Base-by-base conservation (phyloP, 1,284 basidiomycete species). In the Cutaneotrichosporon cavernicola region DNA sequence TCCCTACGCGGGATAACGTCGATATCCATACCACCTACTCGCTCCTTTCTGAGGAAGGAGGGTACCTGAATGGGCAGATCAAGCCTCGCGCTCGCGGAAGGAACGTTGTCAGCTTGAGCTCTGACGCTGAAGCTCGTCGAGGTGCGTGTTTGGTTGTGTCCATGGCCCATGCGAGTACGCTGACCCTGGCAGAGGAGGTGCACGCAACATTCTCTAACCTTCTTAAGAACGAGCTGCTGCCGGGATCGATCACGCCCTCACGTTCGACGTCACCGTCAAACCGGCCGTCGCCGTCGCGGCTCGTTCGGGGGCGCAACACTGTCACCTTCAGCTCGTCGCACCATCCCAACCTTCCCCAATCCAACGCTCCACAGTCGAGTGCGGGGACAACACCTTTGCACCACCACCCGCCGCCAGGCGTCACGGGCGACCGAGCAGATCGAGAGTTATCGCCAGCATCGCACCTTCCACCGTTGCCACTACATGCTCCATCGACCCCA, bases 201-300 rank as follows among this genome's bases (percentile, higher is more conserved):
- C 83, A 84, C 68, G 76, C 80, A 60, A 83, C 84, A 0, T 86
- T 85, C 72, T 81, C 82, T 21, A 78, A 82, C 22, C 71, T 85
- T 2, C 80, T 86, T 16, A 83, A 82, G 52, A 80, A 79, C 49
- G 85, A 86, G 67, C 79, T 86, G 10, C 84, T 85, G 68, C 80
- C 83, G 7, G 69, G 70, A 1, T 56, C 69, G 21, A 58, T 60
- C 16, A 66, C 73, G 16, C 69, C 67, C 40, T 70, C 68, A 9
- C 69, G 56, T 47, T 70, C 65, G 13, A 59, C 52, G 22, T 72
- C 73, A 6, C 58, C 58, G 14, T 21, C 73, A 70, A 61, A 68
- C 34, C 63, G 62, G 5, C 65, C 57, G 10, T 70, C 70, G 50
- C 66, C 70, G 49, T 73, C 73, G 46, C 61, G 65, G 10, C 66